These are phyloP conservation scores for Coemansia sp. DNA, from an alignment of 192 early-diverging fungal species.

Conservation along the genomic window DNA sequence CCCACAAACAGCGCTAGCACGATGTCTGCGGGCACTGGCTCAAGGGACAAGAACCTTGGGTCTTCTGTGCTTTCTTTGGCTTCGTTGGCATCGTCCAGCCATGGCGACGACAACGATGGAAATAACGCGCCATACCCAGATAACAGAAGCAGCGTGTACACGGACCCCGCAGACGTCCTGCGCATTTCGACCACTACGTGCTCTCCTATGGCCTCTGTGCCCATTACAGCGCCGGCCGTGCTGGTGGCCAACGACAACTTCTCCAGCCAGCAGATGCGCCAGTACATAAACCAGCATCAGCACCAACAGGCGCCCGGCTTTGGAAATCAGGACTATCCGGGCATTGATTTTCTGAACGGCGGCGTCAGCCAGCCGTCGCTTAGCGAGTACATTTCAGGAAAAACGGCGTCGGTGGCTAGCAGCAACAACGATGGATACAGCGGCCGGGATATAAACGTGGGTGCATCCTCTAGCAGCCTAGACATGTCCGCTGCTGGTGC, in stretches of 20 bases:
- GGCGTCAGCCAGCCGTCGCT: conserved; percentile 37
- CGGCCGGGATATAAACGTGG: background rate
- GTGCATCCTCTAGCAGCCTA: background rate
- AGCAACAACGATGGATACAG: background rate
- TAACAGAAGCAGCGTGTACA: conserved; percentile 14
- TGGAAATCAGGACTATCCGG: background rate
- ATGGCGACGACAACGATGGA: conserved; percentile 15
- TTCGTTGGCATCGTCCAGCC: conserved; percentile 24
- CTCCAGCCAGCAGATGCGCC: conserved; percentile 10
- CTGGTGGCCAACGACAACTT: conserved; percentile 4
- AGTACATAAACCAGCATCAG: conserved; percentile 11
- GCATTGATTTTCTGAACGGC: background rate
- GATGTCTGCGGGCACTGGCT: background rate
- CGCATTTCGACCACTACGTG: conserved; percentile 1
- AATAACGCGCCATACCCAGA: conserved; percentile 10
- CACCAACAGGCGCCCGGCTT: background rate
- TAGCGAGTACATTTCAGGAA: conserved; percentile 45
- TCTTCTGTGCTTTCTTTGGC: conserved; percentile 25
- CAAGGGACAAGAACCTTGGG: background rate
- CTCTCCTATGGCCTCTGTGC: background rate
- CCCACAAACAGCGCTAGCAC: background rate
- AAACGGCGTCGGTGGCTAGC: conserved; percentile 5
- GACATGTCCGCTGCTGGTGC: no score
- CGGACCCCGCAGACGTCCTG: conserved; percentile 17
- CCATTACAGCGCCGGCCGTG: background rate